Evolutionary conservation across 2,329 filamentous ascomycete species (phyloP).

Genomic region (Aspergillus puulaauensis): DNA sequence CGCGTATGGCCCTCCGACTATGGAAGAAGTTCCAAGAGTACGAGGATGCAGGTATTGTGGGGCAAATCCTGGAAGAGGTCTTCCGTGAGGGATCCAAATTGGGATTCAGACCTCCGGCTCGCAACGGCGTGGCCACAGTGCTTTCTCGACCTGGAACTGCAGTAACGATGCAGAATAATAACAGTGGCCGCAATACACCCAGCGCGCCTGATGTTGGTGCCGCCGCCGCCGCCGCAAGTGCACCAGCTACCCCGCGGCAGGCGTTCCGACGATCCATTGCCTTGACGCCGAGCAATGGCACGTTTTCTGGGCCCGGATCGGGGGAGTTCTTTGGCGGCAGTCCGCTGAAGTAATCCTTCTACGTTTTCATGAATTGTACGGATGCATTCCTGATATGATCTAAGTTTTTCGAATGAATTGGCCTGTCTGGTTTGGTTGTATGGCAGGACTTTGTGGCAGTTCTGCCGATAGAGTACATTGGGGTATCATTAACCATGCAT

Average conservation of each 20-base stretch:
- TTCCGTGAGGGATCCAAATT: constrained; percentile 65
- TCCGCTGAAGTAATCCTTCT: constrained; percentile 31
- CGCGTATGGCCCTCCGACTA: constrained; percentile 82
- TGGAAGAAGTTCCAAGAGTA: constrained; percentile 91
- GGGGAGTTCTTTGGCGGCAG: constrained; percentile 42
- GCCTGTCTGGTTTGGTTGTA: constrained; percentile 1
- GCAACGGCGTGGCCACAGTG: constrained; percentile 32
- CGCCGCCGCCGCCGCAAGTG: constrained; percentile 27
- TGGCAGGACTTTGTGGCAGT: background rate
- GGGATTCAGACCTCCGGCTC: constrained; percentile 57
- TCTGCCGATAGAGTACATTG: constrained; percentile 1
- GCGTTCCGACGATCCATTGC: constrained; percentile 43
- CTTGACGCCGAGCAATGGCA: constrained; percentile 44
- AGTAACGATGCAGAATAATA: constrained; percentile 38
- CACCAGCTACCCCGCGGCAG: constrained; percentile 43
- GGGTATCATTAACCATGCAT: background rate
- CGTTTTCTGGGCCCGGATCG: constrained; percentile 36
- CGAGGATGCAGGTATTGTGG: constrained; percentile 77
- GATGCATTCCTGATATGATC: background rate
- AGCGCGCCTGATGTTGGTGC: constrained; percentile 36
- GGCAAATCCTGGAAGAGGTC: constrained; percentile 82
- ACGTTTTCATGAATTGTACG: constrained; percentile 1
- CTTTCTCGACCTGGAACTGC: constrained; percentile 41
- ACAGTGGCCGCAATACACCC: constrained; percentile 43
- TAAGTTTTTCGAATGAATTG: background rate